Evolutionary conservation across 208 protist genomes (phyloP), one percentile per base, ranked within the genome.

Genomic region (Phytomonas francai): DNA sequence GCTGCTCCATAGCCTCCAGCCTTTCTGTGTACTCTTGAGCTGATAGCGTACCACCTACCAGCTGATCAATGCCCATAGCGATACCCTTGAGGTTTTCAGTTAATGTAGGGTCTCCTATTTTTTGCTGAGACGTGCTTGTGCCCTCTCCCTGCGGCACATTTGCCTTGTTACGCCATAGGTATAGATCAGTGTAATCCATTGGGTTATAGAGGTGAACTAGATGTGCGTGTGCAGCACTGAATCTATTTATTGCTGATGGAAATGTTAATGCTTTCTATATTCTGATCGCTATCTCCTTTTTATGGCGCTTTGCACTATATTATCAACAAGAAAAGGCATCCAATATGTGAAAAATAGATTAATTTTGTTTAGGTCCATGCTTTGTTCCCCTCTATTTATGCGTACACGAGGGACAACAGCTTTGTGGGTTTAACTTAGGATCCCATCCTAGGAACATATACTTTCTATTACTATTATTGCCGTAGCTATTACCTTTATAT

Each of bases 1-100:
- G 74, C 25, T 66, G 63, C 19, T 73, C 79, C 30, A 92, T 75
- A 39, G 59, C 68, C 56, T 92, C 87, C 63, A 89, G 36, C 12
- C 77, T 78, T 59, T 86, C 77, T 19, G 77, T 65, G 54, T 79
- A 80, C 65, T 85, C 77, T 73, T 94, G 88, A 25, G 80, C 76
- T 0, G 88, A 75, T 16, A 93, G 79, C 14, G 81, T 85, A 36
- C 88, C 88, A 39, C 84, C 79, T 14, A 93, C 78, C 4, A 91
- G 73, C 14, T 73, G 70, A 65, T 91, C 78, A 33, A 89, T 66
- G 49, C 72, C 59, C 59, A 29, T 9, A 70, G 12, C 30, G 65
- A 70, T 5, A 12, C 62, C 45, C 45, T 54, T 54, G 19, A 54
- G 45, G 19, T 54, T 54, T 25, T 0, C 19, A 54, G 45, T 54